phyloP scores from a whole-genome alignment of 108 stramenopile genomes.

The Fistulifera pelliculosa region DNA sequence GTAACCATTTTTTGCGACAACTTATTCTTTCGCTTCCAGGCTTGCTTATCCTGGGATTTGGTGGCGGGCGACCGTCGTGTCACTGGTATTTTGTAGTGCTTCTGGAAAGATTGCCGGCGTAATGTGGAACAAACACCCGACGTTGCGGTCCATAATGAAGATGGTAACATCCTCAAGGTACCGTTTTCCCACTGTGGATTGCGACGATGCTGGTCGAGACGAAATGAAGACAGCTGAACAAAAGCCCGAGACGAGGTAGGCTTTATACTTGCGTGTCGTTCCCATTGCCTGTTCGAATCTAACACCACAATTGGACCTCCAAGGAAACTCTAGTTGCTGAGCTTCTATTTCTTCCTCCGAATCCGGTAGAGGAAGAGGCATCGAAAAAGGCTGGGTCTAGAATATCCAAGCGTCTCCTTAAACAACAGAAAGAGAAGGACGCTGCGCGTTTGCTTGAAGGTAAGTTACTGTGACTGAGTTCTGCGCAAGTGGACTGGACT shows the following conservation, averaged over 20 bases:
- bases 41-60: conserved; percentile 56
- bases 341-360: conserved; percentile 36
- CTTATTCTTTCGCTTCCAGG: too few species aligned
- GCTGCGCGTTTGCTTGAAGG: background rate
- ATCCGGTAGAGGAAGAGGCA: conserved; percentile 14
- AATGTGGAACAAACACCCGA: conserved; percentile 54
- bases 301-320: too few species aligned
- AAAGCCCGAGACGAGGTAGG: conserved; percentile 28
- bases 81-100: conserved; percentile 45
- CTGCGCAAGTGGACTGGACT: background rate
- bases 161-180: conserved; percentile 65
- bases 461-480: background rate
- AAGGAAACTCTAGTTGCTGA: conserved; percentile 52
- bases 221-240: conserved; percentile 45
- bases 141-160: conserved; percentile 56
- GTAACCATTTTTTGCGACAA: too few species aligned
- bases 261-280: background rate
- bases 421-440: conserved; percentile 4
- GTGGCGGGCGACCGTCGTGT: conserved; percentile 65
- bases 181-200: conserved; percentile 73
- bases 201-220: conserved; percentile 44
- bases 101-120: conserved; percentile 32
- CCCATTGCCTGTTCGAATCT: background rate
- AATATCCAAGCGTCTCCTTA: conserved; percentile 3
- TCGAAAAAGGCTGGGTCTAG: conserved; percentile 10